Percentiles rank a stretch among this genome's conserved stretches.
phyloP scores from a whole-genome alignment of 2,329 filamentous ascomycete genomes.

The Alternaria metachromatica region DNA sequence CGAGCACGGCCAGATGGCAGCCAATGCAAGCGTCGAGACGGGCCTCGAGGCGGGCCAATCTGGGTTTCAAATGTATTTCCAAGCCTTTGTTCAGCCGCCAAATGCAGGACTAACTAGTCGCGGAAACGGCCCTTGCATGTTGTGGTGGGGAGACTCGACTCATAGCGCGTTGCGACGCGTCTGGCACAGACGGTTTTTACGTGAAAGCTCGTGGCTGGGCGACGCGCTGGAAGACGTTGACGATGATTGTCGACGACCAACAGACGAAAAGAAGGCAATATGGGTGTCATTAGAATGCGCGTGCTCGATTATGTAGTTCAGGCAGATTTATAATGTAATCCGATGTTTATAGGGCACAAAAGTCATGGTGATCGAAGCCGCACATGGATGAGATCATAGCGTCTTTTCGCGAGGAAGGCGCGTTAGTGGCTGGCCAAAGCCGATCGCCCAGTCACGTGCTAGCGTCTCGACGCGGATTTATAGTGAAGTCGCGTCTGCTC shows the following conservation, averaged over 20 bases:
- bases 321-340: neutral
- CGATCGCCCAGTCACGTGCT: constrained; percentile 33
- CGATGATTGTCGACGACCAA: constrained; percentile 2
- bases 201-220: constrained; percentile 36
- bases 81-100: constrained; percentile 42
- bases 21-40: constrained; percentile 17
- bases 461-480: constrained; percentile 24
- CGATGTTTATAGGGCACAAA: neutral
- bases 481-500: constrained; percentile 28
- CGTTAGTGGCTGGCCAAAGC: constrained; percentile 17
- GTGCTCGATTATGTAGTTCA: neutral
- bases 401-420: constrained; percentile 22
- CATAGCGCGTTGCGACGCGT: constrained; percentile 43
- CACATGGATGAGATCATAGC: constrained; percentile 40
- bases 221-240: constrained; percentile 19
- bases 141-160: constrained; percentile 41
- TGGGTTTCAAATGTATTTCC: constrained; percentile 31
- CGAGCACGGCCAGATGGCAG: constrained; percentile 20
- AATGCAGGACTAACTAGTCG: constrained; percentile 27
- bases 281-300: constrained; percentile 24
- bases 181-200: constrained; percentile 33
- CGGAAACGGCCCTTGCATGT: constrained; percentile 36
- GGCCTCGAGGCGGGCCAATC: constrained; percentile 15
- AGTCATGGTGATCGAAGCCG: constrained; percentile 11
- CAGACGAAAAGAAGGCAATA: constrained; percentile 8